These are phyloP conservation scores for Amoeboaphelidium protococcarum DNA, from an alignment of 371 early-diverging fungal genomes.

Conservation along the genomic window DNA sequence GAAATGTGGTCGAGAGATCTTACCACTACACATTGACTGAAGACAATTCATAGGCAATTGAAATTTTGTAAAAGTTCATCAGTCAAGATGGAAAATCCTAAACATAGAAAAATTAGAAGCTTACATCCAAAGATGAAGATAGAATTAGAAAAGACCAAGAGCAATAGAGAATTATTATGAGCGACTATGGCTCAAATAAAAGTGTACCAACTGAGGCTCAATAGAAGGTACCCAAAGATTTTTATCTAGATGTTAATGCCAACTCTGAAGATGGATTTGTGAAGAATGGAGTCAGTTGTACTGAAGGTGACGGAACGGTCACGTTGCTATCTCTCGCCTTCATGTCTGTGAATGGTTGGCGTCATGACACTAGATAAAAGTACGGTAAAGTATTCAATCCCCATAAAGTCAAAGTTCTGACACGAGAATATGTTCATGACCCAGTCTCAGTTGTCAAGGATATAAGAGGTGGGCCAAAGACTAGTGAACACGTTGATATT, in stretches of 20 bases:
- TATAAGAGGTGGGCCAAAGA: slow-evolving; percentile 46
- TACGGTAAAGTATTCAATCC: slow-evolving; percentile 33
- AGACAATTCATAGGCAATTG: neutral
- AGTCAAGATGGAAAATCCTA: too few relatives aligned
- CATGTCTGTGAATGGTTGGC: slow-evolving; percentile 27
- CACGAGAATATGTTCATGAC: slow-evolving; percentile 14
- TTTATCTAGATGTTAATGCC: neutral
- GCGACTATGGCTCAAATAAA: too few relatives aligned
- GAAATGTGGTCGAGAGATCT: slow-evolving; percentile 45
- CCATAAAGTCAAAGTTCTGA: slow-evolving; percentile 16
- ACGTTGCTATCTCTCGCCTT: slow-evolving; percentile 31
- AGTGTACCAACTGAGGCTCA: too few relatives aligned
- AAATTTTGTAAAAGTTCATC: too few relatives aligned
- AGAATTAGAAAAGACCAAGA: neutral
- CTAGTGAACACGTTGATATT: slow-evolving; percentile 64
- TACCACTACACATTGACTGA: slow-evolving; percentile 25
- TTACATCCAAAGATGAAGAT: too few relatives aligned
- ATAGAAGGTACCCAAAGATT: slow-evolving; percentile 21
- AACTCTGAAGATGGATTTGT: neutral
- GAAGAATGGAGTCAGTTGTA: neutral
- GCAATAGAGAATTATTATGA: neutral
- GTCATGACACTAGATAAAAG: slow-evolving; percentile 26
- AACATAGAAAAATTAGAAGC: too few relatives aligned
- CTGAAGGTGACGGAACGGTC: slow-evolving; percentile 7
- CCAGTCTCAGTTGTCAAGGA: slow-evolving; percentile 58